Evolutionary conservation across 768 basidiomycete species (phyloP).

Genomic region (Auricularia cornea): DNA sequence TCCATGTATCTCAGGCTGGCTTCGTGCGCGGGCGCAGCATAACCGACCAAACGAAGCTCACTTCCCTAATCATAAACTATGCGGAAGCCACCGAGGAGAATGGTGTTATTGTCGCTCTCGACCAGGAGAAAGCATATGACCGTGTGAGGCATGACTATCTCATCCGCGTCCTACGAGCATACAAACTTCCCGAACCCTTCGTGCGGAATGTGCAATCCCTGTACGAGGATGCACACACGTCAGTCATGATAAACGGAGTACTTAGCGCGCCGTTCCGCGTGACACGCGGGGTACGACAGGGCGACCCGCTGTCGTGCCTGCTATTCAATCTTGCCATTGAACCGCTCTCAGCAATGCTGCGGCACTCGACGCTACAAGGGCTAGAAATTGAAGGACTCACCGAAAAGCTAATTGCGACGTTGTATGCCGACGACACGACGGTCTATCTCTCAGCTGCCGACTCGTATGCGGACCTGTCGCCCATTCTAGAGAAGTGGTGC

Average conservation of each 20-base stretch:
- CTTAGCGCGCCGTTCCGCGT: constrained; percentile 1
- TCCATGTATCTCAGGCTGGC: constrained; percentile 13
- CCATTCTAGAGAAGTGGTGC: constrained; percentile 32
- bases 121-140: no score
- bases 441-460: constrained; percentile 26
- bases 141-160: constrained; percentile 14
- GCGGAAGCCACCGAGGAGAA: constrained; percentile 10
- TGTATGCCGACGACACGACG: constrained; percentile 38
- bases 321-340: constrained; percentile 17
- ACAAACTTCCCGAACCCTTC: constrained; percentile 9
- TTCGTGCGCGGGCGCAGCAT: no score
- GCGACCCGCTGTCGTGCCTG: constrained; percentile 16
- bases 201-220: constrained; percentile 15
- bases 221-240: constrained; percentile 8
- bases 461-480: constrained; percentile 14
- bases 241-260: constrained; percentile 11
- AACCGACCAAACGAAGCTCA: constrained; percentile 9
- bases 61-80: constrained; percentile 5
- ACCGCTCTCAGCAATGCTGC: constrained; percentile 8
- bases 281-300: constrained; percentile 14
- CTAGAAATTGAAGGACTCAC: neutral
- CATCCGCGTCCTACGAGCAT: constrained; percentile 3
- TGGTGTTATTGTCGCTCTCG: no score
- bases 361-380: neutral
- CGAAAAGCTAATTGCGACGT: no score